Conservation (phyloP, 495 filamentous ascomycete genomes). For the Umbilicaria muhlenbergii region DNA sequence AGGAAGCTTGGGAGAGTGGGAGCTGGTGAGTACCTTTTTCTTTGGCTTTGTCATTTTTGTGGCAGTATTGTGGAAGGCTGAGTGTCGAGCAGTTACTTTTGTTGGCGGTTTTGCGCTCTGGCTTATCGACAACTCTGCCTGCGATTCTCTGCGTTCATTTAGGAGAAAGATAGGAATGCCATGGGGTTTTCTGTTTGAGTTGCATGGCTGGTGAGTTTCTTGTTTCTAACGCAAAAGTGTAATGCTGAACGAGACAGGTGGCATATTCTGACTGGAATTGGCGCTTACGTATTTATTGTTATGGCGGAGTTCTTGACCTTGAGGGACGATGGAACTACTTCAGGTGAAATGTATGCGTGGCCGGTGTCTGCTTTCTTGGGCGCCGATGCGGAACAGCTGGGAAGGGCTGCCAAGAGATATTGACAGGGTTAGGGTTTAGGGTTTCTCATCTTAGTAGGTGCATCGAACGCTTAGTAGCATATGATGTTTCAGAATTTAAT, state of each 20-base stretch:
- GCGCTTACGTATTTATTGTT: constrained; percentile 20
- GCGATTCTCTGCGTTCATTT: constrained; percentile 6
- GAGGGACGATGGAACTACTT: too few species aligned
- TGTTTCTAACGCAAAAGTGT: neutral
- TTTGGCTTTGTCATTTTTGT: too few species aligned
- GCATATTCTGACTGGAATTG: constrained; percentile 38
- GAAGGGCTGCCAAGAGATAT: too few species aligned
- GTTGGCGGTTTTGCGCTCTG: constrained; percentile 13
- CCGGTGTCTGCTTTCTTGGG: too few species aligned
- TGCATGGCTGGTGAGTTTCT: constrained; percentile 37
- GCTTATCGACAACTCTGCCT: constrained; percentile 17
- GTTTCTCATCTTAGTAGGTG: too few species aligned
- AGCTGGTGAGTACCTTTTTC: neutral
- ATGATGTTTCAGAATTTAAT: too few species aligned
- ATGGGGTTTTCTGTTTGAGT: constrained; percentile 34
- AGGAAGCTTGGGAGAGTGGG: constrained; percentile 5
- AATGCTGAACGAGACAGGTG: constrained; percentile 19
- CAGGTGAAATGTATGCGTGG: too few species aligned
- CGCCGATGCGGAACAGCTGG: too few species aligned
- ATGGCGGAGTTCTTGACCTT: constrained; percentile 5
- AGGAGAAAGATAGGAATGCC: constrained; percentile 19
- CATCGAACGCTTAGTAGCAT: too few species aligned
- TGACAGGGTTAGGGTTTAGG: too few species aligned
- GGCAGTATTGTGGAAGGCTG: neutral
- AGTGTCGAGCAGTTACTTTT: constrained; percentile 13